Evolutionary conservation across 441 rosid species (phyloP).

Genomic region (Brassica hybrid): DNA sequence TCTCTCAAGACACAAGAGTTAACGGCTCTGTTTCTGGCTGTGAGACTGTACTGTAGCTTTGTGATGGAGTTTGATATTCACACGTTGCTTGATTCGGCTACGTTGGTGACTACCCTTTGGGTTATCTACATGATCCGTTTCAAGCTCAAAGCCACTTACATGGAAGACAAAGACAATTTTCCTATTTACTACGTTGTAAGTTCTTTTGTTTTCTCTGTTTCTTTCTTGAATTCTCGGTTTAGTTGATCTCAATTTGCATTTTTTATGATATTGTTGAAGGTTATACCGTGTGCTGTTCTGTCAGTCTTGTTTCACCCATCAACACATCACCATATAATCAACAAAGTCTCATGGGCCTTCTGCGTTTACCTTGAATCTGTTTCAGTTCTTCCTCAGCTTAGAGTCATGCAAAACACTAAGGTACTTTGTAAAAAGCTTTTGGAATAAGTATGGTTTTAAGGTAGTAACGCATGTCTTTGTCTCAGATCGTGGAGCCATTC

Average conservation of each 20-base stretch:
- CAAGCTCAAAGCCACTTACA: conserved; percentile 60
- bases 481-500: conserved; percentile 68
- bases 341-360: conserved; percentile 70
- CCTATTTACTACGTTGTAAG: conserved; percentile 61
- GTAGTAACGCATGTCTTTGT: conserved; percentile 14
- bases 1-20: conserved; percentile 71
- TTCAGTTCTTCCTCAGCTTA: conserved; percentile 70
- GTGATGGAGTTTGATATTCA: conserved; percentile 76
- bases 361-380: conserved; percentile 78
- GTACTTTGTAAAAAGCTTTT: conserved; percentile 34
- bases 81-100: conserved; percentile 66
- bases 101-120: conserved; percentile 63
- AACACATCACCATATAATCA: conserved; percentile 55
- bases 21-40: conserved; percentile 65
- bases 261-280: conserved; percentile 37
- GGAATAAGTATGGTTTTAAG: neutral
- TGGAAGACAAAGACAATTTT: conserved; percentile 68
- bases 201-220: neutral
- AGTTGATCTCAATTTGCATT: neutral
- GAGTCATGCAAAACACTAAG: conserved; percentile 79
- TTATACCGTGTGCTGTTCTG: conserved; percentile 63
- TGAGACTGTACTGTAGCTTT: conserved; percentile 66
- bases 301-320: conserved; percentile 64
- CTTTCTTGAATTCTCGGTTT: neutral
- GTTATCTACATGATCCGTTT: conserved; percentile 70